phyloP scores from a whole-genome alignment of 805 yeast species.

The Diddensiella caesifluorescens region DNA sequence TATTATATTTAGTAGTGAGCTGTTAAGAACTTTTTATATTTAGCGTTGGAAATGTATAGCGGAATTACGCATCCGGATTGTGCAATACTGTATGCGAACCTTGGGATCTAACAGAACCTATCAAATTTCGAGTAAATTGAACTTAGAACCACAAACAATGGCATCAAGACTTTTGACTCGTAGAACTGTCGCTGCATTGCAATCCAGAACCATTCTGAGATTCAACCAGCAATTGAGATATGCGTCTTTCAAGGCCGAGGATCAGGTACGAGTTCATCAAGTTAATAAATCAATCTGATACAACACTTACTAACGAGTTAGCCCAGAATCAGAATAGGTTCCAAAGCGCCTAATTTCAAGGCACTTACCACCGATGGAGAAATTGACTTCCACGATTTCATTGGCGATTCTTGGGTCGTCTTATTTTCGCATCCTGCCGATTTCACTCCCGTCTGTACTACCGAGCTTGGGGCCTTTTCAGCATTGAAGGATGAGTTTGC shows the following conservation, averaged over 20 bases:
- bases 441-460: conserved; percentile 95
- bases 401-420: conserved; percentile 82
- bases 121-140: too few species aligned
- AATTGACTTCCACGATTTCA: conserved; percentile 79
- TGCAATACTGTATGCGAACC: too few species aligned
- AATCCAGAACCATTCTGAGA: neutral
- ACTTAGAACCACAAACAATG: too few species aligned
- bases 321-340: conserved; percentile 66
- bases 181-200: neutral
- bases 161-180: neutral
- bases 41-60: too few species aligned
- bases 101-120: too few species aligned
- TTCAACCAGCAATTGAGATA: conserved; percentile 3
- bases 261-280: conserved; percentile 7
- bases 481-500: conserved; percentile 82
- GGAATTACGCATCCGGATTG: too few species aligned
- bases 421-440: conserved; percentile 94
- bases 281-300: neutral
- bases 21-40: too few species aligned
- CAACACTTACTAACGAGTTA: too few species aligned
- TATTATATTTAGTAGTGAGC: too few species aligned
- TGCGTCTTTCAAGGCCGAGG: conserved; percentile 11
- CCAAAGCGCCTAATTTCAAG: conserved; percentile 81
- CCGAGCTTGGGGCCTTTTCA: conserved; percentile 93
- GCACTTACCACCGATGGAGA: conserved; percentile 80